Conservation (phyloP, 345 rosid species). For the Laguncularia racemosa region DNA sequence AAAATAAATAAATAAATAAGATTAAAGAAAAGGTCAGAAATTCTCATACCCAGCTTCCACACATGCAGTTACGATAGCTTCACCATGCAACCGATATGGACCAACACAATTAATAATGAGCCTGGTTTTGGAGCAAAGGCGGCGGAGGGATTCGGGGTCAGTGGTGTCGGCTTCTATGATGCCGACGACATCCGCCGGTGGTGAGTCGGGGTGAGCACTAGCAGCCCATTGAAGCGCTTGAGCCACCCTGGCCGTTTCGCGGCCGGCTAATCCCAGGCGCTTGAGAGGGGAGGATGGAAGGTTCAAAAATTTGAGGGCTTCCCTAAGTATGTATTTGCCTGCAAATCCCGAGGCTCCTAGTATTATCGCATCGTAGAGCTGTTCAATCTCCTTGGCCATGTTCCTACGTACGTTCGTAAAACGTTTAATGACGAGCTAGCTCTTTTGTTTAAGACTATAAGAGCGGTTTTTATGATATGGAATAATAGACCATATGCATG, state of each 20-base stretch:
- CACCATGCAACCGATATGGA: neutral
- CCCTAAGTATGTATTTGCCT: neutral
- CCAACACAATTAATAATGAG: slow-evolving; percentile 1
- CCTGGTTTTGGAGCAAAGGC: slow-evolving; percentile 1
- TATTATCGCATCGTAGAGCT: neutral
- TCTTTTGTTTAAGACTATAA: too few relatives aligned
- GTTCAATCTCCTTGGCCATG: too few relatives aligned
- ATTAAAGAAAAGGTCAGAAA: too few relatives aligned
- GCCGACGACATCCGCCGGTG: neutral
- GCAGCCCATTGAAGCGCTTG: neutral
- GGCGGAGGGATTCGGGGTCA: slow-evolving; percentile 2
- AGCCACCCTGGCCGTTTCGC: neutral
- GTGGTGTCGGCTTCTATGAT: slow-evolving; percentile 2
- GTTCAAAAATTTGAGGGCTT: neutral
- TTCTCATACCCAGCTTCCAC: neutral
- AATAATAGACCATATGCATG: too few relatives aligned
- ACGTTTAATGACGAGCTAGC: too few relatives aligned
- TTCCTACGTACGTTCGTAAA: too few relatives aligned
- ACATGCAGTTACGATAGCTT: neutral
- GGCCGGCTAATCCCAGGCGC: neutral
- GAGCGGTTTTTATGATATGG: too few relatives aligned
- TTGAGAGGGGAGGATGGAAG: neutral
- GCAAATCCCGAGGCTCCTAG: neutral
- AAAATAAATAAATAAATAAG: too few relatives aligned
- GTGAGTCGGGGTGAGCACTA: neutral